These are phyloP conservation scores for Grosmannia clavigera DNA, from an alignment of 2,329 filamentous ascomycete species.

Conservation along the genomic window DNA sequence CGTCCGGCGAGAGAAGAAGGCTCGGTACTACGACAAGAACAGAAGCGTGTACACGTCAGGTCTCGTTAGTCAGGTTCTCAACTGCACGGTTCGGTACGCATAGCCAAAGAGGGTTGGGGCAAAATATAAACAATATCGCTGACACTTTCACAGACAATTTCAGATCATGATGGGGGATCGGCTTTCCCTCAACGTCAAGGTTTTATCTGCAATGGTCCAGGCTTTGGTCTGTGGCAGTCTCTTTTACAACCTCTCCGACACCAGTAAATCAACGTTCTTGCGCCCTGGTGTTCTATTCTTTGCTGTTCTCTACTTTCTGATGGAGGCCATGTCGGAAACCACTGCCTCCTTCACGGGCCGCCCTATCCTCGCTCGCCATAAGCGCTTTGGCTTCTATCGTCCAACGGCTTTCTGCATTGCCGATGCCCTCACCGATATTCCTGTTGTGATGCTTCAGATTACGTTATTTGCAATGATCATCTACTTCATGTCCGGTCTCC, in stretches of 20 bases:
- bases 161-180: slow-evolving; percentile 69
- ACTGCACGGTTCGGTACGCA: slow-evolving; percentile 45
- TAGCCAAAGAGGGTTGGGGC: too few species aligned
- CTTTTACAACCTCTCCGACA: slow-evolving; percentile 54
- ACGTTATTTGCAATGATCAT: slow-evolving; percentile 58
- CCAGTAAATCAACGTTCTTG: slow-evolving; percentile 51
- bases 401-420: slow-evolving; percentile 45
- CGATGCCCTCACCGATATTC: slow-evolving; percentile 45
- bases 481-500: slow-evolving; percentile 67
- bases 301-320: slow-evolving; percentile 37
- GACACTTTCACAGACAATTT: slow-evolving; percentile 36
- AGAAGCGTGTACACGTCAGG: slow-evolving; percentile 53
- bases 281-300: slow-evolving; percentile 38
- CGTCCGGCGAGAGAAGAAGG: slow-evolving; percentile 5
- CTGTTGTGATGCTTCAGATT: slow-evolving; percentile 50
- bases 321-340: slow-evolving; percentile 66
- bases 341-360: slow-evolving; percentile 40
- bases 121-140: not conserved
- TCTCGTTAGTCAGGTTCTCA: slow-evolving; percentile 56
- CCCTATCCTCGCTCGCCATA: slow-evolving; percentile 21
- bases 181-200: slow-evolving; percentile 63
- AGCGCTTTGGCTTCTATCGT: slow-evolving; percentile 38
- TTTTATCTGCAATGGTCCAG: slow-evolving; percentile 66
- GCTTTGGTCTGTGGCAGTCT: slow-evolving; percentile 64
- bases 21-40: not conserved